Conservation (phyloP, 371 early-diverging fungal genomes). For the Apophysomyces sp. region DNA sequence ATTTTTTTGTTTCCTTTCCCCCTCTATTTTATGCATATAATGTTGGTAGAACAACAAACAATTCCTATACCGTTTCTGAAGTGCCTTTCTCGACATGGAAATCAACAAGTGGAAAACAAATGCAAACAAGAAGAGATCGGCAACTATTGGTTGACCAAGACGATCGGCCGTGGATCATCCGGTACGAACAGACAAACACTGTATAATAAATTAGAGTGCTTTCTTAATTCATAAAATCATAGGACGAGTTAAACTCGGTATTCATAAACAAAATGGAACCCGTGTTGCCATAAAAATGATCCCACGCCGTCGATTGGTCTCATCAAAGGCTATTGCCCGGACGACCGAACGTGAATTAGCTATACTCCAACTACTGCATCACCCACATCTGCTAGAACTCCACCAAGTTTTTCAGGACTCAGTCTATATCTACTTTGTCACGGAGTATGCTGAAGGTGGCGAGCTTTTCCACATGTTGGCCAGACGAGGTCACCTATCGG, state of each 20-base stretch:
- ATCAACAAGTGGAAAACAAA: neutral
- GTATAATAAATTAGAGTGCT: no score
- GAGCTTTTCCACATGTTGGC: slow-evolving; percentile 34
- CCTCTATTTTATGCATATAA: no score
- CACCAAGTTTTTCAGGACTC: slow-evolving; percentile 66
- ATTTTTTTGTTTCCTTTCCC: neutral
- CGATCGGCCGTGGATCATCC: slow-evolving; percentile 42
- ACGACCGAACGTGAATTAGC: slow-evolving; percentile 71
- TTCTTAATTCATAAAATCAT: neutral
- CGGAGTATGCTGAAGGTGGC: slow-evolving; percentile 42
- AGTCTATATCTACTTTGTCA: slow-evolving; percentile 33
- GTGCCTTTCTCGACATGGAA: neutral
- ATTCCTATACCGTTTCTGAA: neutral
- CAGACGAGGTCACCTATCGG: slow-evolving; percentile 35
- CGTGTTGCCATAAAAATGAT: slow-evolving; percentile 47
- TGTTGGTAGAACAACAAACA: neutral
- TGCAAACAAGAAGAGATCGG: slow-evolving; percentile 19
- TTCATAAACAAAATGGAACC: slow-evolving; percentile 32
- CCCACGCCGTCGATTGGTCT: slow-evolving; percentile 25
- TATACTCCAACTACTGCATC: slow-evolving; percentile 64
- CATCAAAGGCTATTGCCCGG: slow-evolving; percentile 48
- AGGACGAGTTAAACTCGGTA: slow-evolving; percentile 42
- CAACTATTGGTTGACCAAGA: slow-evolving; percentile 27
- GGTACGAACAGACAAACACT: slow-evolving; percentile 16
- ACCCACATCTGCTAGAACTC: slow-evolving; percentile 65